Percentiles rank a stretch among this genome's conserved stretches.
phyloP scores from a whole-genome alignment of 179 eudicot genomes.

The Sideroxylon spinosum region DNA sequence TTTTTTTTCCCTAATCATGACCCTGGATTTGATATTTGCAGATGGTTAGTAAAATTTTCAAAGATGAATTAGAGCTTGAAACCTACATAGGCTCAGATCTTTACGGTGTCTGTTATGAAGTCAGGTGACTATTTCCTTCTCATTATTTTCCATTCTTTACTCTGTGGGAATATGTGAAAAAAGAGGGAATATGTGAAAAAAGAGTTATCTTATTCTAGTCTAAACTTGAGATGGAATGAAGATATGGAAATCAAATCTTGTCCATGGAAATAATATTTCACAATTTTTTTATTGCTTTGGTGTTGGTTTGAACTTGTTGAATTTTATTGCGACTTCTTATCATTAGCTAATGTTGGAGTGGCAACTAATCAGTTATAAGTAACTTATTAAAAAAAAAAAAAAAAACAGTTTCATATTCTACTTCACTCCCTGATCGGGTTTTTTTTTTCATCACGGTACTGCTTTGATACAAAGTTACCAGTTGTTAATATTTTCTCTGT shows the following conservation, averaged over 20 bases:
- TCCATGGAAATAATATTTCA: neutral
- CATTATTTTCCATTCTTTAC: neutral
- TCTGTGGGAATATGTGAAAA: too few relatives aligned
- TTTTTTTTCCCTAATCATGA: neutral
- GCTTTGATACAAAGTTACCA: too few relatives aligned
- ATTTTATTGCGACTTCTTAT: neutral
- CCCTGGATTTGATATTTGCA: conserved; percentile 33
- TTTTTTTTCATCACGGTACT: too few relatives aligned
- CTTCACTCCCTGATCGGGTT: too few relatives aligned
- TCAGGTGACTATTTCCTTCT: conserved; percentile 44
- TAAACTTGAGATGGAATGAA: neutral
- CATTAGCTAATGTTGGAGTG: neutral
- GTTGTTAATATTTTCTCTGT: too few relatives aligned
- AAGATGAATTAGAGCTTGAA: conserved; percentile 86
- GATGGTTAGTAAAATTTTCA: conserved; percentile 62
- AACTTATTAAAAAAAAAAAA: too few relatives aligned
- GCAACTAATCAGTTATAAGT: neutral
- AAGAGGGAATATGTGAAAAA: too few relatives aligned
- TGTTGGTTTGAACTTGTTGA: neutral
- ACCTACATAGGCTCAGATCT: conserved; percentile 72
- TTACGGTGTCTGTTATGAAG: conserved; percentile 62
- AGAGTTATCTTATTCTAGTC: too few relatives aligned
- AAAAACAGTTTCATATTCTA: too few relatives aligned
- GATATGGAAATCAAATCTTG: neutral
- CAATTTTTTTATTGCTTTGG: neutral